Percentiles rank a stretch among this genome's conserved stretches.
phyloP scores from a whole-genome alignment of 2,329 filamentous ascomycete genomes.

The Fusarium illudens region DNA sequence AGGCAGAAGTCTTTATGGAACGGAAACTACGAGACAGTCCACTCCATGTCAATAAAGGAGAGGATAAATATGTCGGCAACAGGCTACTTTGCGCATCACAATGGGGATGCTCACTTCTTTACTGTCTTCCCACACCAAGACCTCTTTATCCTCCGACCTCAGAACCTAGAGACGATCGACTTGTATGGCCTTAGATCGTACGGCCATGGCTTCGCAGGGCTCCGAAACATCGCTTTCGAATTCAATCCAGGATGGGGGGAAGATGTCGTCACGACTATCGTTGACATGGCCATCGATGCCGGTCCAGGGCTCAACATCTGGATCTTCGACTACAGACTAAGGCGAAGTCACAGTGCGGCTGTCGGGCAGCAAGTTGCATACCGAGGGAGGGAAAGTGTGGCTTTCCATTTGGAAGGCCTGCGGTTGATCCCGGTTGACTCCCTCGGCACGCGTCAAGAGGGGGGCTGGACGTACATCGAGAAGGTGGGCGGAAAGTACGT shows the following conservation, averaged over 20 bases:
- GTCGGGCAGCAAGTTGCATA: not conserved
- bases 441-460: no score
- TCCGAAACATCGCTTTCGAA: not conserved
- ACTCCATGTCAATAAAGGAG: not conserved
- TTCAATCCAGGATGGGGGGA: conserved; percentile 8
- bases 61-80: not conserved
- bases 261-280: not conserved
- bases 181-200: not conserved
- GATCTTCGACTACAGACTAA: not conserved
- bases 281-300: not conserved
- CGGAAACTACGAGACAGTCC: not conserved
- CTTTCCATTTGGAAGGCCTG: not conserved
- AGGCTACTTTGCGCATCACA: not conserved
- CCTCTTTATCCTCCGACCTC: conserved; percentile 11
- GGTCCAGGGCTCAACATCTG: not conserved
- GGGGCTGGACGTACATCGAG: not conserved
- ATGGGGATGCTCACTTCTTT: not conserved
- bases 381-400: not conserved
- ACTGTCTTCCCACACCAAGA: conserved; percentile 5
- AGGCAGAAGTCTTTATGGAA: not conserved
- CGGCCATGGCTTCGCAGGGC: rapidly evolving
- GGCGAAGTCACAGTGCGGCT: not conserved
- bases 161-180: not conserved
- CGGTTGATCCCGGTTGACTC: not conserved
- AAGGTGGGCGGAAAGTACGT: not conserved